Evolutionary conservation across 2,329 filamentous ascomycete species (phyloP), one percentile per base, ranked within the genome.

Genomic region (Sporothrix phasma): DNA sequence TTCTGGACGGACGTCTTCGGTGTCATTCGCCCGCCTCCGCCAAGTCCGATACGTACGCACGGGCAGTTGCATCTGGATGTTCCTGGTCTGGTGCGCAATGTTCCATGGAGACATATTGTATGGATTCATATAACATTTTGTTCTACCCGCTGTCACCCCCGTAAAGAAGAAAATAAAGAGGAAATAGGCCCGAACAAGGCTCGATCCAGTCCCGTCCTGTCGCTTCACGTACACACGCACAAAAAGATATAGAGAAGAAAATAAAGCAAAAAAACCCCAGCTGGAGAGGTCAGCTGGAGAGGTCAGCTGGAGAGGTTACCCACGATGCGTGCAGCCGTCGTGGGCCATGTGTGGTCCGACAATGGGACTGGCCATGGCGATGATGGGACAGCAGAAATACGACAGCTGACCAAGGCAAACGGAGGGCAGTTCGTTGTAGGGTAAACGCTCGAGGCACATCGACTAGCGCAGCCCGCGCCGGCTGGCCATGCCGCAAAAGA

Each of bases 81-180:
- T 1, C n/a, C 15, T 5, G 3, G 39, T 17, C 17, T 17, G 5
- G 1, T 43, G 17, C 17, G 15, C 2, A 4, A 8, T 51, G 43
- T 8, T 49, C 54, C 39, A 6, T 8, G 45, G 34, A 45, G n/a
- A n/a, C n/a, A 39, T 22, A 43, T 61, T 61, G 31, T 49, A 37
- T 61, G 59, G 29, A 39, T 49, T 61, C 59, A 37, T 47, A 49
- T 61, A 49, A 61, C 31, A 43, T 59, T 47, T 49, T 61, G 49
- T 37, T 61, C 45, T 47, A 49, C 59, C 59, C 45, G 59, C 59
- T 61, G 29, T 49, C n/a, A n/a, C n/a, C n/a, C n/a, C n/a, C n/a
- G n/a, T n/a, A n/a, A n/a, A n/a, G n/a, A n/a, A n/a, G n/a, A 49
- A 61, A 37, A 61, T 49, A 46, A 45, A 37, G 51, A 5, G 13